Evolutionary conservation across 2,329 filamentous ascomycete species (phyloP), one percentile per base, ranked within the genome.

Genomic region (Aspergillus japonicus): DNA sequence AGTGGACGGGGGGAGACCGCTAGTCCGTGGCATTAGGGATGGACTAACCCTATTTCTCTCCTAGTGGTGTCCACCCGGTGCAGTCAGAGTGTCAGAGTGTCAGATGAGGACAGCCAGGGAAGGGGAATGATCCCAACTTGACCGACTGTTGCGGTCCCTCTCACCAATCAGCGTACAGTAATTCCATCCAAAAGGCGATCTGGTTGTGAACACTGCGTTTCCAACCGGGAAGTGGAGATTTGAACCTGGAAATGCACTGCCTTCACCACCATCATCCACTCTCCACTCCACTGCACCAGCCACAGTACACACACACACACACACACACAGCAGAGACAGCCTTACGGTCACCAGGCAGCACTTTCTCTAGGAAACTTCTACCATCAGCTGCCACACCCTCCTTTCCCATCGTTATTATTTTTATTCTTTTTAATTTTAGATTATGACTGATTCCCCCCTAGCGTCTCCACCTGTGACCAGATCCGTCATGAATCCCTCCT

Each of bases 391-490:
- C 35, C 21, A 31, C 35, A 39, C 8, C 24, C 35, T 47, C 29
- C 49, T 7, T 47, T n/a, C 24, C 26, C 52, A 56, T 57, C 50
- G 31, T 52, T 23, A 50, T 16, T 21, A 29, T 54, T 39, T 21
- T 56, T 56, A 50, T 21, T 49, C 7, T 31, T 35, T 14, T 33
- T 52, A n/a, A 39, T 44, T 44, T 44, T 44, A 44, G 39, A 44
- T 19, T 44, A 44, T 44, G 39, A 44, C 33, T 50, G 50, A 26
- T 29, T 52, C 51, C 26, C 47, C 47, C 29, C 51, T 35, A 54
- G 23, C n/a, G 19, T 26, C 50, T 50, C 52, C 39, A 39, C 61
- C 53, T 62, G 59, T 65, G 63, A 66, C 59, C 61, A 66, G 61
- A 62, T 62, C 63, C 54, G 63, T 63, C 63, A 66, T 64, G 51